A percentile compares a stretch with the other conserved stretches of the same genome.
These are phyloP conservation scores for Sporothrix inflata DNA, from an alignment of 2,329 filamentous ascomycete species.

Conservation along the genomic window DNA sequence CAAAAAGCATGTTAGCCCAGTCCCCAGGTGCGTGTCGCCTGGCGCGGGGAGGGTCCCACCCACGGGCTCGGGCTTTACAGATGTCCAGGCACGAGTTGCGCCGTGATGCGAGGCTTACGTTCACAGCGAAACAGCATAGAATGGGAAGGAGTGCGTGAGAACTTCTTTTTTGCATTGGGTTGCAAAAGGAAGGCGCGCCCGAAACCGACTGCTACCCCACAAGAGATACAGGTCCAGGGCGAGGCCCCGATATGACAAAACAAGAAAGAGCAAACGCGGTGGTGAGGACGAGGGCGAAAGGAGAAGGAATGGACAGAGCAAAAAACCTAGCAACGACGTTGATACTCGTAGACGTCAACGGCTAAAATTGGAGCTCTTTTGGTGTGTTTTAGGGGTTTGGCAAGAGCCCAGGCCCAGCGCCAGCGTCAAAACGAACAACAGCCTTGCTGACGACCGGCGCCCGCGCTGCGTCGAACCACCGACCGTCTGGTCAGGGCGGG, in stretches of 20 bases:
- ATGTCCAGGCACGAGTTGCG: background rate
- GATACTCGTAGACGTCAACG: constrained; percentile 5
- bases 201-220: background rate
- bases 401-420: too few species aligned
- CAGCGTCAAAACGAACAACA: too few species aligned
- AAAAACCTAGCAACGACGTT: too few species aligned
- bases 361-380: constrained; percentile 1
- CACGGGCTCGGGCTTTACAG: constrained; percentile 12
- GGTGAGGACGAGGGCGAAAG: background rate
- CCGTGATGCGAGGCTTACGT: constrained; percentile 16
- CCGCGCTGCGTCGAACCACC: constrained; percentile 15
- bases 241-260: background rate
- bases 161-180: background rate
- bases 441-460: background rate
- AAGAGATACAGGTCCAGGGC: background rate
- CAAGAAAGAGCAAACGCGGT: background rate
- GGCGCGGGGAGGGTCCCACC: background rate
- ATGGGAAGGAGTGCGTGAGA: background rate
- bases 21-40: too few species aligned
- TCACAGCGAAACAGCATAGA: background rate
- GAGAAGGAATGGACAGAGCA: background rate
- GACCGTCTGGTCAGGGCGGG: background rate
- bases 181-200: background rate
- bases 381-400: background rate
- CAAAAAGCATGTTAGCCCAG: too few species aligned